Base-by-base conservation (phyloP, 352 stramenopile genomes). In the Phytophthora idaei region DNA sequence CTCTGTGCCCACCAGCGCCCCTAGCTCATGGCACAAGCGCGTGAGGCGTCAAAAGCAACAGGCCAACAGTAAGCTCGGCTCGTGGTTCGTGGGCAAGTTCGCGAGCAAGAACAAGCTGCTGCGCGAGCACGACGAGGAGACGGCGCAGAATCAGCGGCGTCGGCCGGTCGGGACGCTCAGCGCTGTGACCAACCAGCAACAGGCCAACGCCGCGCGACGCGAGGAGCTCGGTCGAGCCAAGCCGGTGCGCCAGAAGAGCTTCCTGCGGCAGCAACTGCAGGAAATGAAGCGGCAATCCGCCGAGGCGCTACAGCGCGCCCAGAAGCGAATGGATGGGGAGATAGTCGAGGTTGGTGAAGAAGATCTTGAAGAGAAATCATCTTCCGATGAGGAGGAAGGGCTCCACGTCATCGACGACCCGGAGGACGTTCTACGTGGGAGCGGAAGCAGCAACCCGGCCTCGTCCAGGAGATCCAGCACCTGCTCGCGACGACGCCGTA, bases 281-380 rank as follows among this genome's bases (percentile, higher is more conserved):
- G 84, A 92, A 69, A 92, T 92, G 84, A 92, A 92, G 77, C 73
- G 79, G 31, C 77, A 90, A 50, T 90, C 81, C 31, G 78, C 80
- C 7, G 84, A 90, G 46, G 73, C 79, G 46, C 51, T 92, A 36
- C 59, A 77, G 37, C 60, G 67, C 10, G 53, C 50, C 8, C 72
- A 83, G 57, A 79, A 86, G 67, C 61, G 73, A 15, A 89, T 89
- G 65, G 73, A 81, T 36, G 80, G 80, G 39, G 51, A 86, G 42
- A 9, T 74, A 8, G 53, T 74, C 12, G 65, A 79, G 25, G 72
- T 79, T 3, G 57, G 70, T 41, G 71, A 65, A 11, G 37, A 67
- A 10, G 51, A 63, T 17, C n/a, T 56, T 28, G 62, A 70, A 17
- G 56, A 71, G 6, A 67, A 78, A 45, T 48, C 29, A 7, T 67